Conservation (phyloP, 352 stramenopile genomes). For the Pythium insidiosum region DNA sequence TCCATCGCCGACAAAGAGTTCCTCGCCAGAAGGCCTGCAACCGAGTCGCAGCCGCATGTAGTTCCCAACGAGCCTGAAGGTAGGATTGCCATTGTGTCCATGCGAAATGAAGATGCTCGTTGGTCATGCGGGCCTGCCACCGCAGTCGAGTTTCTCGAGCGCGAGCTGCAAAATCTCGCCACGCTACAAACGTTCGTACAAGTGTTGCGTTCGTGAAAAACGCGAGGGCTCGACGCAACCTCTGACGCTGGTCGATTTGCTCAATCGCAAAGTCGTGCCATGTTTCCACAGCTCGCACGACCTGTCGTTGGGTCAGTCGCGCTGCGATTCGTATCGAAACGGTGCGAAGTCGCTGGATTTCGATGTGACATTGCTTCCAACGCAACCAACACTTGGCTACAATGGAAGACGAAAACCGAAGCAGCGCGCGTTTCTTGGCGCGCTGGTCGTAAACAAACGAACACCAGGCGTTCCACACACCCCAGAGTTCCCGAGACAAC, state of each 20-base stretch:
- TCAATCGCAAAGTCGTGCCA: constrained; percentile 66
- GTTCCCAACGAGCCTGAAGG: constrained; percentile 18
- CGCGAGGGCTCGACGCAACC: constrained; percentile 39
- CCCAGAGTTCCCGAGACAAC: constrained; percentile 39
- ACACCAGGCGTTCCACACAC: constrained; percentile 50
- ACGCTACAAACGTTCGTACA: constrained; percentile 49
- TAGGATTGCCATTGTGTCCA: constrained; percentile 44
- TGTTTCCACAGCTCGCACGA: constrained; percentile 33
- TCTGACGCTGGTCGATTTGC: constrained; percentile 32
- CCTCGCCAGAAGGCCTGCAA: constrained; percentile 71
- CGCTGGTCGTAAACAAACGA: constrained; percentile 44
- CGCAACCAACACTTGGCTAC: constrained; percentile 55
- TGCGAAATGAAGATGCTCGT: constrained; percentile 39
- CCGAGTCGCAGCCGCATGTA: constrained; percentile 22
- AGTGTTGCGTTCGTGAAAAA: constrained; percentile 58
- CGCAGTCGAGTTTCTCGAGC: constrained; percentile 31
- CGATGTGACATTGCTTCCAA: constrained; percentile 39
- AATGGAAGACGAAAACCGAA: constrained; percentile 51
- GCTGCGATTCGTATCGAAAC: constrained; percentile 34
- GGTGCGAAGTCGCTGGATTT: constrained; percentile 24
- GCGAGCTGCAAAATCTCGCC: constrained; percentile 28
- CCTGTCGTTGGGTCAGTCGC: constrained; percentile 32
- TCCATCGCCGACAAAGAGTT: constrained; percentile 19
- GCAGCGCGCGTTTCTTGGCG: constrained; percentile 45
- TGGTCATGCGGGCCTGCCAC: constrained; percentile 33